A percentile compares a stretch with the other conserved stretches of the same genome.
phyloP scores from a whole-genome alignment of 2,329 filamentous ascomycete species.

The Penicillium digitatum region DNA sequence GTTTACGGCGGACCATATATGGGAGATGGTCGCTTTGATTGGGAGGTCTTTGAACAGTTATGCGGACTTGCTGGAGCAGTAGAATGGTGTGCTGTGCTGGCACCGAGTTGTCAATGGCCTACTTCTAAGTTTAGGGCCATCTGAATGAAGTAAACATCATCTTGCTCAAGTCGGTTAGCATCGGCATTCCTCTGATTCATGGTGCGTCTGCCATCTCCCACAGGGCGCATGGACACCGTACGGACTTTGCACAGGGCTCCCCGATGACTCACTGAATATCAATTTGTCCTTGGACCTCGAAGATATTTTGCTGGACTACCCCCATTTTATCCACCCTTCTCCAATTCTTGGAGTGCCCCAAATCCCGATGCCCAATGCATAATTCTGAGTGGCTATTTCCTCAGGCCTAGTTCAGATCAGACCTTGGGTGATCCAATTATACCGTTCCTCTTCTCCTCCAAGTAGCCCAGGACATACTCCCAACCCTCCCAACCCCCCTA shows the following conservation, averaged over 20 bases:
- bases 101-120: not conserved
- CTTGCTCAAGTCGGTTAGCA: not conserved
- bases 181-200: not conserved
- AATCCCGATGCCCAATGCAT: not conserved
- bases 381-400: not conserved
- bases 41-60: slow-evolving; percentile 34
- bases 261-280: not conserved
- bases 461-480: not conserved
- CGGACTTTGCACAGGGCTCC: not conserved
- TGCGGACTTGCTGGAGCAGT: slow-evolving; percentile 29
- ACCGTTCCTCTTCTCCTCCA: no score
- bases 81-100: not conserved
- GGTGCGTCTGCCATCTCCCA: no score
- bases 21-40: slow-evolving; percentile 36
- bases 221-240: not conserved
- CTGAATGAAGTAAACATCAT: no score
- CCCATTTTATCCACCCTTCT: not conserved
- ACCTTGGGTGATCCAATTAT: not conserved
- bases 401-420: not conserved
- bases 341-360: not conserved
- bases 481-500: not conserved
- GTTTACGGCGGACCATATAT: slow-evolving; percentile 37
- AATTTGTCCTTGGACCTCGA: not conserved
- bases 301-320: not conserved
- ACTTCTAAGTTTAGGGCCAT: not conserved